Base-by-base conservation (phyloP, 495 filamentous ascomycete genomes). In the Aspergillus egyptiacus region DNA sequence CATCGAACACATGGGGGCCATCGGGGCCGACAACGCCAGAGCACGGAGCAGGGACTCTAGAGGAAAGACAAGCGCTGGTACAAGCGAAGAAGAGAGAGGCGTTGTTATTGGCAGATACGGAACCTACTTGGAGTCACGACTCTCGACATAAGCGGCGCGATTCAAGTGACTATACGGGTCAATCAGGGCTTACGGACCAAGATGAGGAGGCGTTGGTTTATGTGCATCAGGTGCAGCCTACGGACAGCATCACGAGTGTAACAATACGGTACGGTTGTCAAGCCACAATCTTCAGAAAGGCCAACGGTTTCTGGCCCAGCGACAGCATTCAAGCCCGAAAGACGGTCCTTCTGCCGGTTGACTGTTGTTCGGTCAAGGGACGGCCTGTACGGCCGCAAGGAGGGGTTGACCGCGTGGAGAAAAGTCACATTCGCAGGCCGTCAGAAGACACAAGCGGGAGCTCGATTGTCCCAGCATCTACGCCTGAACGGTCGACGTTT, bases 231-330 rank as follows among this genome's bases (percentile, higher is more conserved):
- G 91, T 98, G 2, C 79, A 80, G 48, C 74, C 83, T 4, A 76
- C 76, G 24, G 94, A 97, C 60, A 96, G 87, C 10, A 81, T 96
- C 48, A 88, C 88, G 1, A 91, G 93, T 2, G 83, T 98, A 15
- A 85, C 87, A 20, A 87, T 98, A 34, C 85, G 81, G 51, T 98
- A 93, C 66, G 85, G 85, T 53, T 96, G 89, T 57, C 79, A 84
- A 50, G 76, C 86, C 36, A 81, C 85, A 22, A 73, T 86, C 0
- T 86, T 98, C 48, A 71, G 85, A 19, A 90, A 89, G 61, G 86
- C 88, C 20, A 98, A 98, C 60, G 81, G 91, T 14, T 78, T 98
- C 55, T 97, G 93, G 93, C 87, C 88, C 6, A 87, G 87, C 50
- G 94, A 96, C 61, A 84, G 78, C 46, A 85, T 96, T 28, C 91